A percentile compares a stretch with the other conserved stretches of the same genome.
These are phyloP conservation scores for Chlorella sp. DNA, from an alignment of 139 green algal genomes.

Conservation along the genomic window DNA sequence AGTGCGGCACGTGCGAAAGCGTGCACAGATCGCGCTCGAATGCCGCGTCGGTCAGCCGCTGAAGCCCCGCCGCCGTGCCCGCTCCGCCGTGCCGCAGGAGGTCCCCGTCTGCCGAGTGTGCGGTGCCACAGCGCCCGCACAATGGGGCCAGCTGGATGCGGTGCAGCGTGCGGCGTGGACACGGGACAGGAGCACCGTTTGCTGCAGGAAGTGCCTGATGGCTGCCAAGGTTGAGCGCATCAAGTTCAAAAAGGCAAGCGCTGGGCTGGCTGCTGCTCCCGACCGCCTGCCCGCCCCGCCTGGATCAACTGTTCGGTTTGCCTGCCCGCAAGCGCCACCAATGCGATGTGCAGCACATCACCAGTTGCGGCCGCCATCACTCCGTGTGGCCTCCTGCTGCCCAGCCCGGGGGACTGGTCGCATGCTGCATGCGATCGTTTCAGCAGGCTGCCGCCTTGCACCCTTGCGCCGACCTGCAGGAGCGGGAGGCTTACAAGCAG, in stretches of 20 bases:
- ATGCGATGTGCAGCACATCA: too few species aligned
- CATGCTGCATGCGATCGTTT: too few species aligned
- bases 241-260: conserved; percentile 16
- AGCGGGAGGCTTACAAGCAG: conserved; percentile 18
- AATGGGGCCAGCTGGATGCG: neutral
- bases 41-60: neutral
- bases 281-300: too few species aligned
- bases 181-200: neutral
- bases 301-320: too few species aligned
- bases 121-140: neutral
- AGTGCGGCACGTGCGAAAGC: too few species aligned
- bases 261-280: too few species aligned
- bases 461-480: neutral
- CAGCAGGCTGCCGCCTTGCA: neutral
- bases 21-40: too few species aligned
- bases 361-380: neutral
- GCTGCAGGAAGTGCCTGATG: conserved; percentile 6
- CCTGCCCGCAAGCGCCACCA: neutral
- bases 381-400: too few species aligned
- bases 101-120: neutral
- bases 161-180: neutral
- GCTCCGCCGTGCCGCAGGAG: neutral
- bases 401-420: too few species aligned
- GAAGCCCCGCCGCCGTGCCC: neutral
- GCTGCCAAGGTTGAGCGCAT: neutral